These are phyloP conservation scores for Selaginella moellendorffii DNA, from an alignment of 75 land plant species.

Conservation along the genomic window DNA sequence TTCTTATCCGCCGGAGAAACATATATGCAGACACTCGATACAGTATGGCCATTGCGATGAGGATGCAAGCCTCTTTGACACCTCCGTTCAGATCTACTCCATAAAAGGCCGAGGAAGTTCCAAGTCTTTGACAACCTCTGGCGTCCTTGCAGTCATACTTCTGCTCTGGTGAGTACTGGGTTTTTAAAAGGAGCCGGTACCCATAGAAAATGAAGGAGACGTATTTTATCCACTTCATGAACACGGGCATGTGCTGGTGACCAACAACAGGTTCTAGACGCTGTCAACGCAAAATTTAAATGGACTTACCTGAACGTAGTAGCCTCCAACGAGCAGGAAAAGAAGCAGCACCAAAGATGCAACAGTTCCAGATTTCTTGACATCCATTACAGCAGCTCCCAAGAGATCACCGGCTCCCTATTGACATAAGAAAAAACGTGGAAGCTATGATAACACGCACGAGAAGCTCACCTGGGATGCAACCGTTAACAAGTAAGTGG, in stretches of 20 bases:
- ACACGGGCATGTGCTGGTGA: conserved; percentile 81
- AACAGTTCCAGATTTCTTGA: conserved; percentile 65
- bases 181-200: conserved; percentile 69
- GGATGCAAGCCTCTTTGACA: conserved; percentile 50
- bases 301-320: conserved; percentile 94
- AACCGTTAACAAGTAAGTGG: conserved; percentile 42
- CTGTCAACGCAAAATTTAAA: no score
- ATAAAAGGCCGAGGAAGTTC: conserved; percentile 55
- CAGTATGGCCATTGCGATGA: conserved; percentile 64
- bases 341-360: conserved; percentile 74
- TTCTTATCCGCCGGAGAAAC: conserved; percentile 38
- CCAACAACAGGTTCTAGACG: neutral
- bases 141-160: conserved; percentile 50
- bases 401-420: conserved; percentile 94
- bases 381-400: conserved; percentile 67
- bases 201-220: conserved; percentile 86
- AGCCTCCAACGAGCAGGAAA: conserved; percentile 91
- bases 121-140: conserved; percentile 53
- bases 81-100: conserved; percentile 54
- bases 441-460: neutral
- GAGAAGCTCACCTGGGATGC: conserved; percentile 51
- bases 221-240: conserved; percentile 84
- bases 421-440: neutral
- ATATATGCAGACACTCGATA: conserved; percentile 58
- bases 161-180: conserved; percentile 67